A percentile compares a stretch with the other conserved stretches of the same genome.
phyloP scores from a whole-genome alignment of 139 green algal genomes.

The Coccomyxa sp. region DNA sequence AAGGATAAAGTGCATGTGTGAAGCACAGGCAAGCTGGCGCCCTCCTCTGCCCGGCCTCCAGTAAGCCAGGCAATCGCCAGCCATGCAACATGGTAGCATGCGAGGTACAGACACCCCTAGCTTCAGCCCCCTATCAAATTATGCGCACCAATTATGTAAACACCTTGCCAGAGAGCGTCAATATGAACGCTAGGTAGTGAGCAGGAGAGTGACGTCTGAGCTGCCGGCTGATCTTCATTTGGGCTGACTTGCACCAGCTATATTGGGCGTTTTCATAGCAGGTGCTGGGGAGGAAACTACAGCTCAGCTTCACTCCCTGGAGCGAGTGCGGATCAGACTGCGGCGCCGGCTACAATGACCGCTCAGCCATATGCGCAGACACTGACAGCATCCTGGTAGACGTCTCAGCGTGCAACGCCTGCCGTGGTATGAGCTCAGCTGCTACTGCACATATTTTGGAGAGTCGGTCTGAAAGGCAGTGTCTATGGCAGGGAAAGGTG shows the following conservation, averaged over 20 bases:
- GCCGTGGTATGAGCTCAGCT: conserved; percentile 5
- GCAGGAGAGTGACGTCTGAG: no score
- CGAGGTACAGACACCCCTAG: background rate
- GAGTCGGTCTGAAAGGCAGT: background rate
- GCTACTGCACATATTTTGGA: background rate
- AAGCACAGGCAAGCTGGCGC: conserved; percentile 14
- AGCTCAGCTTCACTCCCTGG: conserved; percentile 9
- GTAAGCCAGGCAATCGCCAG: conserved; percentile 1
- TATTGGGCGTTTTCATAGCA: no score
- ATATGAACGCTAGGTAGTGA: no score
- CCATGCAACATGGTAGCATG: conserved; percentile 8
- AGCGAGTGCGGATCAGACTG: conserved; percentile 10
- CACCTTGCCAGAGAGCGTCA: no score
- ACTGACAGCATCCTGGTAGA: background rate
- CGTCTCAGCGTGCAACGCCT: background rate
- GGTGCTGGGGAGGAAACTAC: no score
- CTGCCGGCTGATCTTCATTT: no score
- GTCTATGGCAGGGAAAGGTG: background rate
- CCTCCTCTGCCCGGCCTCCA: background rate
- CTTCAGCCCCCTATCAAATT: no score
- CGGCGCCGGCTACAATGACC: background rate
- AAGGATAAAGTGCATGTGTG: background rate
- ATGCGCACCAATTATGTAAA: no score
- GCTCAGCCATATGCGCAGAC: conserved; percentile 10
- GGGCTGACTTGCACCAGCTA: no score